Evolutionary conservation across 1,284 basidiomycete genomes (phyloP).

Genomic region (Tremellales sp.): DNA sequence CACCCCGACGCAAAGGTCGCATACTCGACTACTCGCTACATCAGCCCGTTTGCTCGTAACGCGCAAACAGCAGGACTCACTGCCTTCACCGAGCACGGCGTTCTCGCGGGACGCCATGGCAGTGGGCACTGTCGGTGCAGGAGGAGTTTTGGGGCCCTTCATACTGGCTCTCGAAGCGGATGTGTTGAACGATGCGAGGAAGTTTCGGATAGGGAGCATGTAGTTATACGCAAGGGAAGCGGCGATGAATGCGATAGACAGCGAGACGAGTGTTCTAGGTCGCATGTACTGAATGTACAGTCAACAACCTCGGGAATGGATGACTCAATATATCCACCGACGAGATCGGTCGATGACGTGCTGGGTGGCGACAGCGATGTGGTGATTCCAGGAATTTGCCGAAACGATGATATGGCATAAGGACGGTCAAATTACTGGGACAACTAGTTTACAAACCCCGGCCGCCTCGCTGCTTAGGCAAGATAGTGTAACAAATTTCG

Average conservation of each 20-base stretch:
- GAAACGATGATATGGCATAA: too few relatives aligned
- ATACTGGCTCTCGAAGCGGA: slow-evolving; percentile 16
- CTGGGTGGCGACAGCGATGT: too few relatives aligned
- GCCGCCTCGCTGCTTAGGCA: too few relatives aligned
- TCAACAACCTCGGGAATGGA: too few relatives aligned
- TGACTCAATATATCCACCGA: too few relatives aligned
- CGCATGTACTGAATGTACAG: too few relatives aligned
- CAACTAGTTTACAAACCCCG: too few relatives aligned
- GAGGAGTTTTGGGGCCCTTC: slow-evolving; percentile 38
- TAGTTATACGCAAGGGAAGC: slow-evolving; percentile 1
- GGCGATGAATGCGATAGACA: background rate
- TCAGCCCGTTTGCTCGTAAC: slow-evolving; percentile 2
- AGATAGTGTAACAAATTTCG: slow-evolving; percentile 71
- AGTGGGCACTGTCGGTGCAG: slow-evolving; percentile 47
- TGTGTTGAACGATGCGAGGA: slow-evolving; percentile 20
- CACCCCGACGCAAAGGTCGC: slow-evolving; percentile 78
- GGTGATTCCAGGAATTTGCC: too few relatives aligned
- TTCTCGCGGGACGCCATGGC: slow-evolving; percentile 43
- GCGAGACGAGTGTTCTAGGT: slow-evolving; percentile 1
- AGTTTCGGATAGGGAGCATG: slow-evolving; percentile 17
- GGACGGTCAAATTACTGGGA: too few relatives aligned
- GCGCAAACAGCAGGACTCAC: slow-evolving; percentile 22
- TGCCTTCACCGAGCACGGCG: slow-evolving; percentile 36
- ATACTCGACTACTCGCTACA: slow-evolving; percentile 51
- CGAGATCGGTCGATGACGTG: too few relatives aligned